These are phyloP conservation scores for Paulownia fortunei DNA, from an alignment of 257 asterid genomes.

Conservation along the genomic window DNA sequence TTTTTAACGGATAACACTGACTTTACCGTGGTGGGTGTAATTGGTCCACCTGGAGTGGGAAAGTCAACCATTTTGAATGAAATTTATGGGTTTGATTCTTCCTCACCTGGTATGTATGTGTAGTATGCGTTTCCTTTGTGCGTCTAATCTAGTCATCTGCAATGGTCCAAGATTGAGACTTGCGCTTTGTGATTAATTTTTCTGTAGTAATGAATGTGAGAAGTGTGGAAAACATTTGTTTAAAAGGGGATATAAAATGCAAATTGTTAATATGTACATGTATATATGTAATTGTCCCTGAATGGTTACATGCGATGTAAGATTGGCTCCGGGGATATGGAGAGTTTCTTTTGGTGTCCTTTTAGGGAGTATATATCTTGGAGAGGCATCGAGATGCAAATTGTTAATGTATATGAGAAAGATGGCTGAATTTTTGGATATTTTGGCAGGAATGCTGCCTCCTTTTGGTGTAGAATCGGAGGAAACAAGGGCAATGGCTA, in stretches of 20 bases:
- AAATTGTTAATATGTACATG: background rate
- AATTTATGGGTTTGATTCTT: slow-evolving; percentile 89
- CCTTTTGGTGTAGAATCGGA: slow-evolving; percentile 83
- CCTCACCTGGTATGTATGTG: slow-evolving; percentile 65
- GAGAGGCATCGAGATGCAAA: slow-evolving; percentile 7
- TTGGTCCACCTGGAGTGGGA: slow-evolving; percentile 92
- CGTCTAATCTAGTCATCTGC: background rate
- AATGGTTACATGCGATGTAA: background rate
- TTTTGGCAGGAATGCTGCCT: slow-evolving; percentile 77
- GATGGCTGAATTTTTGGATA: slow-evolving; percentile 13
- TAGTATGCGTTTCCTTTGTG: background rate
- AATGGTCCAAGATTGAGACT: background rate
- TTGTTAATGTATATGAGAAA: background rate
- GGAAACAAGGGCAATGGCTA: slow-evolving; percentile 85
- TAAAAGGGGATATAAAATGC: background rate
- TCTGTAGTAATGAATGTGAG: background rate
- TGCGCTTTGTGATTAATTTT: background rate
- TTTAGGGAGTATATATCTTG: background rate
- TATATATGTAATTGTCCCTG: background rate
- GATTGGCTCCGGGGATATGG: background rate
- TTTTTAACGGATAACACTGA: slow-evolving; percentile 94
- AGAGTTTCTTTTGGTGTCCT: background rate
- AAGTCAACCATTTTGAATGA: slow-evolving; percentile 93
- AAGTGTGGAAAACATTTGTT: background rate
- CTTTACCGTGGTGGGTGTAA: slow-evolving; percentile 89